Evolutionary conservation across 345 rosid species (phyloP).

Genomic region (Rhodomyrtus tomentosa): DNA sequence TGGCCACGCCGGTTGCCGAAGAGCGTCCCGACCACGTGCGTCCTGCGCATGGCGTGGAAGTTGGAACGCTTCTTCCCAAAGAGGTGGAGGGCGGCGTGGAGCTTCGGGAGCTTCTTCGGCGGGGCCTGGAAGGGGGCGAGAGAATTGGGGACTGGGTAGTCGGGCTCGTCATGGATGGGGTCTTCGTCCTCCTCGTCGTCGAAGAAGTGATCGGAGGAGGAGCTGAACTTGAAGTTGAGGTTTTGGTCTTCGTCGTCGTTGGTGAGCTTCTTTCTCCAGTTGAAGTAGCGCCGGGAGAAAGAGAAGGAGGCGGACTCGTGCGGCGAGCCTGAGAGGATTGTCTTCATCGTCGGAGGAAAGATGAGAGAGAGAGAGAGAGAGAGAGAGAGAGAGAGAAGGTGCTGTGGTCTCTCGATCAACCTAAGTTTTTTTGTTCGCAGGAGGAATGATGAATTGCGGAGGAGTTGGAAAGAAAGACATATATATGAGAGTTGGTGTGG

Average conservation of each 20-base stretch:
- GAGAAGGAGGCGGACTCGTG: conserved; percentile 81
- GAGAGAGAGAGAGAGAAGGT: neutral
- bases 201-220: conserved; percentile 1
- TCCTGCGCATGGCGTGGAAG: conserved; percentile 34
- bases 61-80: conserved; percentile 18
- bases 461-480: neutral
- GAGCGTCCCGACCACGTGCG: conserved; percentile 62
- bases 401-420: neutral
- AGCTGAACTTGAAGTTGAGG: conserved; percentile 25
- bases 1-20: conserved; percentile 86
- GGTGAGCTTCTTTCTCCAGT: conserved; percentile 62
- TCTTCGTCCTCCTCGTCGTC: neutral
- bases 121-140: neutral
- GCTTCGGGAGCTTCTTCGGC: conserved; percentile 20
- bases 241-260: conserved; percentile 27
- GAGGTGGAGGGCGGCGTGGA: conserved; percentile 46
- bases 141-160: conserved; percentile 6
- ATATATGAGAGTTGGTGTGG: neutral
- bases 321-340: conserved; percentile 57
- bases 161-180: neutral
- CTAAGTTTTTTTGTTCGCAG: neutral
- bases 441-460: neutral
- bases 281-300: conserved; percentile 79
- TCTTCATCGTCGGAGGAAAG: conserved; percentile 33
- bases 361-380: neutral